Conservation (phyloP, 805 yeast species). For the Debaryomyces maramus region DNA sequence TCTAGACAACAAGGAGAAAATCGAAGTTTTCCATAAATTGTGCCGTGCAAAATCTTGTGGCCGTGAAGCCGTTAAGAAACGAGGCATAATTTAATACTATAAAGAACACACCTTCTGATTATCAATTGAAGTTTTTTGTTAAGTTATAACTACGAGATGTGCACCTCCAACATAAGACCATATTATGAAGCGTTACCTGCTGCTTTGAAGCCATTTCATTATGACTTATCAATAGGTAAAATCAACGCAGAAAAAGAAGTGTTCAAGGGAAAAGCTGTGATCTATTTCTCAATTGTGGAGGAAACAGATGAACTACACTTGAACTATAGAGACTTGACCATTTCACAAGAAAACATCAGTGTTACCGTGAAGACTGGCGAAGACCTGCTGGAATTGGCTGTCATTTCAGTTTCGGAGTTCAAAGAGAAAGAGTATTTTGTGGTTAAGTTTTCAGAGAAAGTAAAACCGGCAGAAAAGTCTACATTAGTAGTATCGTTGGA, state of each 20-base stretch:
- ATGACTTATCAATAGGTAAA: conserved; percentile 59
- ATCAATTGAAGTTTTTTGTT: no score
- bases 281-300: conserved; percentile 46
- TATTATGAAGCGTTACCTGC: conserved; percentile 57
- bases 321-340: conserved; percentile 46
- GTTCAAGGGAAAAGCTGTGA: conserved; percentile 48
- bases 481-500: conserved; percentile 27
- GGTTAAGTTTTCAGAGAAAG: conserved; percentile 50
- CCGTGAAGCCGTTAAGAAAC: conserved; percentile 4
- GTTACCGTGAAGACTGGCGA: conserved; percentile 28
- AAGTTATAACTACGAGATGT: conserved; percentile 4
- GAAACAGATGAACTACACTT: conserved; percentile 47
- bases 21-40: neutral
- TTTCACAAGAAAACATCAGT: conserved; percentile 19
- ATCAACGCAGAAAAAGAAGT: conserved; percentile 53
- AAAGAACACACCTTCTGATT: neutral
- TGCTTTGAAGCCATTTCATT: conserved; percentile 70
- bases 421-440: conserved; percentile 63
- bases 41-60: neutral
- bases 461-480: conserved; percentile 24
- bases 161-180: conserved; percentile 10
- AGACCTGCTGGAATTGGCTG: conserved; percentile 11
- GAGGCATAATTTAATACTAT: conserved; percentile 2
- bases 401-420: conserved; percentile 28
- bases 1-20: no score